Evolutionary conservation across 2,329 filamentous ascomycete species (phyloP), one percentile per base, ranked within the genome.

Genomic region (Phialophora chinensis): DNA sequence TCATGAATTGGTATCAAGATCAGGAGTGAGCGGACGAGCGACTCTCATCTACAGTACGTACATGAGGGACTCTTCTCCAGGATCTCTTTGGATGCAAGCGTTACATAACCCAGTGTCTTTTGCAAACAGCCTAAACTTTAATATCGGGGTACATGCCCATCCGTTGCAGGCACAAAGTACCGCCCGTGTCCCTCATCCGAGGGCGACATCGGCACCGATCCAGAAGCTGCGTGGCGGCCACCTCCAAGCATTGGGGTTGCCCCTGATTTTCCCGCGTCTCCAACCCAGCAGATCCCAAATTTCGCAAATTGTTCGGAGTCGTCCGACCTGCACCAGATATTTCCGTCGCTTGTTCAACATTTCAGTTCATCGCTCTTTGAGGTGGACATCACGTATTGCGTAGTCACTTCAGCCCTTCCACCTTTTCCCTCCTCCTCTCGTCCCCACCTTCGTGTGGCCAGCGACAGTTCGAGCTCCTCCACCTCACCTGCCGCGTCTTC

Each of bases 241-340:
- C 42, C 44, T 14, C 47, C 29, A 53, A 38, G 31, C 59, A 25
- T 33, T 25, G 49, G 23, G 6, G 17, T 8, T 20, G 49, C 59
- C 59, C 59, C 47, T 53, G 59, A 61, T 61, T 53, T 23, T 61
- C 59, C 59, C 59, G 59, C 59, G 23, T 61, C 59, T 62, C 60
- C 60, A 62, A 62, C 50, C 23, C 23, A 33, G 29, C 14, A 42
- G 35, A 25, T 35, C 49, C 33, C 29, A 56, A 44, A 25, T 33
- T 38, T 23, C 59, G 25, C 47, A 44, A n/a, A 25, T 12, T 29
- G 23, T 8, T 50, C 57, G 57, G 57, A 60, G 42, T n/a, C 27
- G 38, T 29, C n/a, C 6, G 25, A 7, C 25, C 42, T 60, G 42
- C 57, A 47, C 57, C 42, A 20, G 23, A 60, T 33, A n/a, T 49